Evolutionary conservation across 495 filamentous ascomycete species (phyloP).

Genomic region (Lentithecium fluviatile): DNA sequence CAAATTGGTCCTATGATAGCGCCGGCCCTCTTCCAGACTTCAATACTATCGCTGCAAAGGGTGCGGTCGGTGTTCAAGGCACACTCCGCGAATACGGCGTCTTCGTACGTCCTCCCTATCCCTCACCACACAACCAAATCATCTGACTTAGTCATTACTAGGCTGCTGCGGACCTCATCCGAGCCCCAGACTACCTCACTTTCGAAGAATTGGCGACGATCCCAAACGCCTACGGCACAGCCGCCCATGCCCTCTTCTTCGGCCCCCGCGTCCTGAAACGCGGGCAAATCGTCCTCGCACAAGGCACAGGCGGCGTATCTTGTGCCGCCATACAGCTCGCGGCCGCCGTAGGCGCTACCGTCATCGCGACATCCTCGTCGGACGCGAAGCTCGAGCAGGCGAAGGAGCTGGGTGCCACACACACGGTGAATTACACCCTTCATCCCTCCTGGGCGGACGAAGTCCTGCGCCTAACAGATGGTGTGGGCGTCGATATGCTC

Average conservation of each 20-base stretch:
- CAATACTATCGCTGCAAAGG: neutral
- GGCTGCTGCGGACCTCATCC: constrained; percentile 20
- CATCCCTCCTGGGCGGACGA: constrained; percentile 12
- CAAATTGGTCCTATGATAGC: neutral
- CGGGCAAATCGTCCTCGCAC: constrained; percentile 36
- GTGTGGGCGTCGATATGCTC: constrained; percentile 20
- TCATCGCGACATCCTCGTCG: constrained; percentile 39
- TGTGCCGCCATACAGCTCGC: constrained; percentile 32
- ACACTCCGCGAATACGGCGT: constrained; percentile 14
- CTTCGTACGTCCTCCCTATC: constrained; percentile 4
- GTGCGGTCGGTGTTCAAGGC: neutral
- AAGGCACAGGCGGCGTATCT: constrained; percentile 41
- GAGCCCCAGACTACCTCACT: constrained; percentile 11
- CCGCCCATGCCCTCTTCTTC: constrained; percentile 17
- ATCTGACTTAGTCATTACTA: neutral
- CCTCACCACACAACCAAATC: neutral
- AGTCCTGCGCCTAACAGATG: constrained; percentile 16
- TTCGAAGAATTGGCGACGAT: constrained; percentile 17
- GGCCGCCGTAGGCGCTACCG: constrained; percentile 43
- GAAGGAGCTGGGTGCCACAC: constrained; percentile 47
- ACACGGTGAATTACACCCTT: constrained; percentile 42
- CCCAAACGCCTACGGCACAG: constrained; percentile 14
- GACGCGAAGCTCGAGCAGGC: constrained; percentile 47
- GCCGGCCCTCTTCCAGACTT: neutral
- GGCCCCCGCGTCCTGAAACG: constrained; percentile 3